Evolutionary conservation across 2,329 filamentous ascomycete genomes (phyloP).

Genomic region (Ophiostoma himal-ulmi): DNA sequence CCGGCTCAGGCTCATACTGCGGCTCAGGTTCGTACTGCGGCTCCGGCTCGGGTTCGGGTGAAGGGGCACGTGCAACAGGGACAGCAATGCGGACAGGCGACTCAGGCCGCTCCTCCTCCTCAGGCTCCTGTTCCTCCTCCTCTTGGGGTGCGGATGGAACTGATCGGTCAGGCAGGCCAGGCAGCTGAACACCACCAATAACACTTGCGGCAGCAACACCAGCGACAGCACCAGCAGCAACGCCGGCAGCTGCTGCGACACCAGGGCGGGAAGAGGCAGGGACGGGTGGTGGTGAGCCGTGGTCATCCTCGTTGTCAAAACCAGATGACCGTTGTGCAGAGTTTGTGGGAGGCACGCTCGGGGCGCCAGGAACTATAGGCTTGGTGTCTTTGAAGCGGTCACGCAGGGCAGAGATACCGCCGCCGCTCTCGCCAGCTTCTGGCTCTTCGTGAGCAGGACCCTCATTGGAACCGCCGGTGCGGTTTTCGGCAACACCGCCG

Average conservation of each 20-base stretch:
- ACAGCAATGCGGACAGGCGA: constrained; percentile 30
- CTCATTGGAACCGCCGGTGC: constrained; percentile 51
- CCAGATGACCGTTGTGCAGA: constrained; percentile 27
- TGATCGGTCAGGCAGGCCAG: constrained; percentile 62
- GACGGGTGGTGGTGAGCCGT: constrained; percentile 55
- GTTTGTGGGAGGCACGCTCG: constrained; percentile 32
- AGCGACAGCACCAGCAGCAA: neutral
- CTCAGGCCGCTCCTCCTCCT: constrained; percentile 29
- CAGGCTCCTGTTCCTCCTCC: constrained; percentile 39
- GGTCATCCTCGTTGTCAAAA: constrained; percentile 37
- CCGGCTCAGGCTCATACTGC: constrained; percentile 25
- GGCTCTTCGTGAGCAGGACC: constrained; percentile 39
- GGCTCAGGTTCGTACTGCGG: constrained; percentile 50
- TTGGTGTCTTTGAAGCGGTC: constrained; percentile 77
- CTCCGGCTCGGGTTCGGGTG: constrained; percentile 60
- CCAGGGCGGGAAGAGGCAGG: constrained; percentile 60
- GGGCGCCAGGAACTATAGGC: constrained; percentile 52
- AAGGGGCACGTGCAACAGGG: constrained; percentile 43
- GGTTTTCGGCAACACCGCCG: constrained; percentile 54
- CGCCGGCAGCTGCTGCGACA: neutral
- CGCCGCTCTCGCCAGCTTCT: constrained; percentile 49
- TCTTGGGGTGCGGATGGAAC: constrained; percentile 41
- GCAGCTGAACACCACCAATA: constrained; percentile 76
- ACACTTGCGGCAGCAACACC: constrained; percentile 60
- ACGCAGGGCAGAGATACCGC: constrained; percentile 66